phyloP scores from a whole-genome alignment of 768 basidiomycete genomes.

The Dacryopinax spathularia region DNA sequence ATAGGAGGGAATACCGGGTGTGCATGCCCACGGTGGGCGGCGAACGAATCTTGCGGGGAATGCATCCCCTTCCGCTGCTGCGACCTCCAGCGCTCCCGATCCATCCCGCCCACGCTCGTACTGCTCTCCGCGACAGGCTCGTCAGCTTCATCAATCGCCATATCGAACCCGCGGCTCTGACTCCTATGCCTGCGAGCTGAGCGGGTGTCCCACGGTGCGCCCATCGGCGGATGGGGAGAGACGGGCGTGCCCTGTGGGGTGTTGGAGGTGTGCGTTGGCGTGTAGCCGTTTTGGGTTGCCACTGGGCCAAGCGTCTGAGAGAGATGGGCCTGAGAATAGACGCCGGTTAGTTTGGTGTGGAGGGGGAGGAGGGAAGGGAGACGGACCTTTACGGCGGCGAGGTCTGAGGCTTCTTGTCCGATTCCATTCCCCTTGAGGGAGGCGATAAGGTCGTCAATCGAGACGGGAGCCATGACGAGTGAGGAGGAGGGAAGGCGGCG shows the following conservation, averaged over 20 bases:
- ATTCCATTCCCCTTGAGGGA: not conserved
- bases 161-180: conserved; percentile 1
- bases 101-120: not conserved
- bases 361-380: not conserved
- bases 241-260: conserved; percentile 1
- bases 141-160: not conserved
- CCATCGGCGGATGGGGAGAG: not conserved
- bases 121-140: not conserved
- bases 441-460: conserved; percentile 1
- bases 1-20: not conserved
- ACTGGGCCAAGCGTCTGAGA: not conserved
- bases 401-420: not conserved
- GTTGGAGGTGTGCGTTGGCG: not conserved
- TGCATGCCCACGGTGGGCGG: not conserved
- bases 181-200: not conserved
- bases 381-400: not conserved
- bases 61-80: not conserved
- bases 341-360: not conserved
- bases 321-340: not conserved
- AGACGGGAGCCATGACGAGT: not conserved
- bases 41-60: not conserved
- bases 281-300: not conserved
- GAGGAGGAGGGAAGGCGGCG: not conserved
- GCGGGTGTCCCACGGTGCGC: not conserved
- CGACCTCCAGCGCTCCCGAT: not conserved